Evolutionary conservation across 2,329 filamentous ascomycete genomes (phyloP).

Genomic region (Ophiostoma sp.): DNA sequence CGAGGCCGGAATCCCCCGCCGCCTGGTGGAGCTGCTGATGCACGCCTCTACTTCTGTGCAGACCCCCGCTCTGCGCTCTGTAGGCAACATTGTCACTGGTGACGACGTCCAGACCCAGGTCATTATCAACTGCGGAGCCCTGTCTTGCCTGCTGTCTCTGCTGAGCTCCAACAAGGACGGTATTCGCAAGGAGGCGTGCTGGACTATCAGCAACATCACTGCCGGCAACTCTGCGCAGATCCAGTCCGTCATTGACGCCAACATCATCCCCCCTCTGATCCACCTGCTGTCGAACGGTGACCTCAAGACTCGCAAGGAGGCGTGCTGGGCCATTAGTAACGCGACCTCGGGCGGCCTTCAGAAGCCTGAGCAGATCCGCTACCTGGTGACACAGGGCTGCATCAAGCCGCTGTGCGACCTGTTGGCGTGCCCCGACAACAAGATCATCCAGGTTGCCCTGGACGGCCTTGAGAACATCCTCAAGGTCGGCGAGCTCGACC

Average conservation of each 20-base stretch:
- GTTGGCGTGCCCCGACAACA: slow-evolving; percentile 94
- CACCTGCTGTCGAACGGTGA: slow-evolving; percentile 94
- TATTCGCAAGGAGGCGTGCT: slow-evolving; percentile 98
- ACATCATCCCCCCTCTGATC: slow-evolving; percentile 93
- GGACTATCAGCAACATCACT: slow-evolving; percentile 99
- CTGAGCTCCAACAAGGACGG: slow-evolving; percentile 97
- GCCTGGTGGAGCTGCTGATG: slow-evolving; percentile 94
- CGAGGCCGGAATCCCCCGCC: slow-evolving; percentile 92
- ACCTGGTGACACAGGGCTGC: slow-evolving; percentile 86
- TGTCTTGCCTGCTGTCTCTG: slow-evolving; percentile 86
- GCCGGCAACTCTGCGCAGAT: slow-evolving; percentile 98
- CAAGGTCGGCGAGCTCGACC: slow-evolving; percentile 98
- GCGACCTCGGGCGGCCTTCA: slow-evolving; percentile 95
- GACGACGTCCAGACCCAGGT: slow-evolving; percentile 99
- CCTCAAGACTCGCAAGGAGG: slow-evolving; percentile 98
- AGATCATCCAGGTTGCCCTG: slow-evolving; percentile 98
- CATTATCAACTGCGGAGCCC: slow-evolving; percentile 95
- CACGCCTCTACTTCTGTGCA: slow-evolving; percentile 97
- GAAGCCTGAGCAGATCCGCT: slow-evolving; percentile 97
- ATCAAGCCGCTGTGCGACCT: slow-evolving; percentile 97
- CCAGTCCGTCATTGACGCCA: slow-evolving; percentile 91
- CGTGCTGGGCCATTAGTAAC: slow-evolving; percentile 99
- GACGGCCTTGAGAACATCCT: slow-evolving; percentile 98
- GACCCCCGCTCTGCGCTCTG: slow-evolving; percentile 91
- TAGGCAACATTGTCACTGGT: slow-evolving; percentile 97